Base-by-base conservation (phyloP, 2,329 filamentous ascomycete species). In the Macroventuria anomochaeta region DNA sequence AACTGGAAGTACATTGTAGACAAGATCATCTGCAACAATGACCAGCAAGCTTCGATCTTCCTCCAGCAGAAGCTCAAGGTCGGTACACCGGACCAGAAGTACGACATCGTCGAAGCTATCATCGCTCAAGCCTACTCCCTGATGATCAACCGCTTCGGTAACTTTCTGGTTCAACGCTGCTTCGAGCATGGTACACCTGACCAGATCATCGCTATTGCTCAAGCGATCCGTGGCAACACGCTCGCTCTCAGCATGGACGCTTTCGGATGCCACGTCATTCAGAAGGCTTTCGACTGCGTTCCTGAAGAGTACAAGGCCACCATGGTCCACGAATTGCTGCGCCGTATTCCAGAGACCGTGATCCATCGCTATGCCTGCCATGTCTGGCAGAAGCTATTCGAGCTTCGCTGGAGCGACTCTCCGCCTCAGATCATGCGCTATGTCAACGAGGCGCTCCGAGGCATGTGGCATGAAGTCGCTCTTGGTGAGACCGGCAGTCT, bases 1-100 rank as follows among this genome's bases (percentile, higher is more conserved):
- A 96, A 99, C 79, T 99, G 93, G 95, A 96, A 95, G 78, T 97
- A 96, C 74, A 97, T 99, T 65, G 95, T 99, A 49, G 93, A 99
- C 80, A 97, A 97, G 81, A 99, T 99, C 72, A 93, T 99, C 63
- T 96, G 91, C 84, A 97, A 93, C 79, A 97, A 99, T 75, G 95
- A 99, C 71, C 95, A 99, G 76, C 95, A 99, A 76, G 95, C 96
- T 8, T 99, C 95, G 2, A 97, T 99, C 68, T 99, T 99, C 77
- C 81, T 99, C 37, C 95, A 99, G 75, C 95, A 99, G 78, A 99
- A 99, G 80, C 89, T 99, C 65, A 99, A 99, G 79, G 90, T 97
- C 58, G 93, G 93, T 55, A 97, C 93, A 3, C 83, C 88, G 0
- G 93, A 97, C 69, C 95, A 97, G 75, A 99, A 97, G 76, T 96